Base-by-base conservation (phyloP, 805 yeast species). In the Monosporozyma aerobia region DNA sequence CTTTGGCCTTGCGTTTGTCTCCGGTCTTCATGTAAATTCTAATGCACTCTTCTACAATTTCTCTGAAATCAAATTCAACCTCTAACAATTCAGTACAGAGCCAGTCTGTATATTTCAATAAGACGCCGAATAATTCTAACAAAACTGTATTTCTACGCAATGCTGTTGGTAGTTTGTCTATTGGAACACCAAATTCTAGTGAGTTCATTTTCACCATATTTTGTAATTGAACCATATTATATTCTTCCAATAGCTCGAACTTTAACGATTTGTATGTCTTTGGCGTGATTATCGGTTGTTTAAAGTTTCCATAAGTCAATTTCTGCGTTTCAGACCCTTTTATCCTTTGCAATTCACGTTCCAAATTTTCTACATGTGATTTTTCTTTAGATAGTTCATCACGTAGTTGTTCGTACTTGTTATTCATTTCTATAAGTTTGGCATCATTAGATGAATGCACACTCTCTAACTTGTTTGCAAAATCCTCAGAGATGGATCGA, bases 141-240 rank as follows among this genome's bases (percentile, higher is more conserved):
- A 41, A 19, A 7, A 49, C 32, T 5, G n/a, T 32, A 16, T 19
- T 10, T 29, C 51, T 29, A 1, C 47, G 51, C 10, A 49, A n/a
- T 30, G 41, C 41, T 7, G 16, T 35, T 29, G 9, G 3, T 16
- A 49, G 22, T 3, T 45, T 41, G 14, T 29, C 47, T 10, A 37
- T 25, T 5, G 46, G 22, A 14, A 49, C 19, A 16, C 32, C 37
- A 14, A 49, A 33, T 22, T 49, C 47, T 5, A 49, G 19, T 4
- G 39, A 23, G 4, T 9, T 22, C 11, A 30, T 65, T 54, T 70
- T 72, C 29, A 70, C 57, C 2, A 63, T 52, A 56, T 71, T 72
- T 32, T 68, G 72, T 16, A 70, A 61, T 19, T 65, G 60, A 1
- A 63, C 57, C 54, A 65, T 33, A 30, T 65, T 57, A n/a, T 69